phyloP scores from a whole-genome alignment of 2,329 filamentous ascomycete species.

The Neonectria sp. region DNA sequence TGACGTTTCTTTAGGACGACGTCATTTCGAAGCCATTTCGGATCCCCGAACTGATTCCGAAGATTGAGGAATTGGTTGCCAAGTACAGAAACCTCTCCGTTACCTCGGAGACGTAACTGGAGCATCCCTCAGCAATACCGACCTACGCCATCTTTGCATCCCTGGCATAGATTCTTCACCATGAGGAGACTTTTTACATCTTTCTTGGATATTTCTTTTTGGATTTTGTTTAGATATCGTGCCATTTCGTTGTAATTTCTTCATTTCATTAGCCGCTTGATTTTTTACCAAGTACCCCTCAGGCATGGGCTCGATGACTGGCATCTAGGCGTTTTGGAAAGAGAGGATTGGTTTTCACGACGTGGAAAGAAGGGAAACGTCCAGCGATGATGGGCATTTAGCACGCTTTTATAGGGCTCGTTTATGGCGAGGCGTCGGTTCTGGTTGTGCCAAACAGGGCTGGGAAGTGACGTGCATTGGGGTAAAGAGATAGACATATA shows the following conservation, averaged over 20 bases:
- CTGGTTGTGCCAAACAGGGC: constrained; percentile 18
- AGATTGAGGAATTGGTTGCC: constrained; percentile 72
- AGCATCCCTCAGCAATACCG: constrained; percentile 5
- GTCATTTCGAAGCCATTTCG: constrained; percentile 86
- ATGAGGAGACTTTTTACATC: constrained; percentile 12
- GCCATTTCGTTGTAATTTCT: constrained; percentile 28
- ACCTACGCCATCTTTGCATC: constrained; percentile 17
- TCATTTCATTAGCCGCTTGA: constrained; percentile 24
- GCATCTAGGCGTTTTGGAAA: constrained; percentile 43
- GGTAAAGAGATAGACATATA: constrained; percentile 13
- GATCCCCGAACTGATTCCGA: constrained; percentile 78
- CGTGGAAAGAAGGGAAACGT: constrained; percentile 12
- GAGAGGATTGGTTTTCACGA: constrained; percentile 29
- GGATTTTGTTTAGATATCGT: constrained; percentile 37
- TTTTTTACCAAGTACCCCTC: constrained; percentile 28
- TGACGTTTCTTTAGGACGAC: constrained; percentile 69
- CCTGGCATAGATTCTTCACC: constrained; percentile 13
- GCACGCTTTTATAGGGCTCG: constrained; percentile 7
- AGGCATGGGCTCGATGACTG: constrained; percentile 36
- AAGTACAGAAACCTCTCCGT: constrained; percentile 56
- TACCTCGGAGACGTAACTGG: constrained; percentile 26
- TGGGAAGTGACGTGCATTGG: constrained; percentile 10
- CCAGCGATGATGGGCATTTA: constrained; percentile 15
- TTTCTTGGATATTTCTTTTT: not conserved
- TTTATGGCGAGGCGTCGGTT: constrained; percentile 25